Evolutionary conservation across 2,329 filamentous ascomycete species (phyloP).

Genomic region (Colletotrichum gloeosporioides): DNA sequence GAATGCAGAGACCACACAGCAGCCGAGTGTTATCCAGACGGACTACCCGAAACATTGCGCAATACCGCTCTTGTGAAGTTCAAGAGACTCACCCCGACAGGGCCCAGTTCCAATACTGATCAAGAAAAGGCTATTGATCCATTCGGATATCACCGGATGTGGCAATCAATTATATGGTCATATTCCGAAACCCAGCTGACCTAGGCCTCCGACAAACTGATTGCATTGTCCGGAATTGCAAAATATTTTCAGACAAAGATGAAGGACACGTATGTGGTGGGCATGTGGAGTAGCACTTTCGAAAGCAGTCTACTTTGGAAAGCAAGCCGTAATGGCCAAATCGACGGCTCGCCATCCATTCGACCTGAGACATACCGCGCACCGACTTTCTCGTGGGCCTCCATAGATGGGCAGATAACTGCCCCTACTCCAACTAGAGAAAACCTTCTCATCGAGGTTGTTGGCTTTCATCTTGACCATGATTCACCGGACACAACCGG

Average conservation of each 20-base stretch:
- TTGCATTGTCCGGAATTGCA: not conserved
- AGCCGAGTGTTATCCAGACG: not conserved
- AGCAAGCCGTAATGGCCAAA: not conserved
- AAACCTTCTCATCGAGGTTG: not conserved
- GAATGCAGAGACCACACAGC: not conserved
- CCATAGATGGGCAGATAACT: not conserved
- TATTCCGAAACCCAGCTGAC: not conserved
- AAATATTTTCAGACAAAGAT: not conserved
- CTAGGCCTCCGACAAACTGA: not conserved
- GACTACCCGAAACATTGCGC: not conserved
- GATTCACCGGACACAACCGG: not conserved
- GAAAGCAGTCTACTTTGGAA: not conserved
- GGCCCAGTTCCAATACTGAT: accelerated
- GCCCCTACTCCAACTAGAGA: accelerated
- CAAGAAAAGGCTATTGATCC: not conserved
- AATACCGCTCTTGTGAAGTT: not conserved
- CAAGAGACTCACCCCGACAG: not conserved
- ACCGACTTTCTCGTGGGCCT: not conserved
- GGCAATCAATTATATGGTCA: not conserved
- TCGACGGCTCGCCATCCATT: not conserved
- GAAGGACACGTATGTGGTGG: not conserved
- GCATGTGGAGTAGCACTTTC: not conserved
- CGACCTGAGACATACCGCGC: not conserved
- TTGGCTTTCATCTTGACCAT: not conserved
- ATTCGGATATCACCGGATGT: not conserved